Base-by-base conservation (phyloP, 2,329 filamentous ascomycete species). In the Phaeosphaeriaceae sp. region DNA sequence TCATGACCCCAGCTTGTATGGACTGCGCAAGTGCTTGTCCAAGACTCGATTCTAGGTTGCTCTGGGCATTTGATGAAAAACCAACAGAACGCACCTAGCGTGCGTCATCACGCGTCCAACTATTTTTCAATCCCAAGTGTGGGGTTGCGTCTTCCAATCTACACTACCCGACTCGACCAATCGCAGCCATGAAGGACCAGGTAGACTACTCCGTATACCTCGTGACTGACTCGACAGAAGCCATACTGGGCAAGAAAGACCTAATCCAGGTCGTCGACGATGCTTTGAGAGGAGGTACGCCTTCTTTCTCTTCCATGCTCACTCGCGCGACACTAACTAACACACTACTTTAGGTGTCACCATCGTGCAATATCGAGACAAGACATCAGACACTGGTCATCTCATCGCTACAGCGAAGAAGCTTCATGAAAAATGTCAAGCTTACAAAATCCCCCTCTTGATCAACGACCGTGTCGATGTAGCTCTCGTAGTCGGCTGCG, bases 401-500 rank as follows among this genome's bases (percentile, higher is more conserved):
- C 85, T 95, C 61, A 86, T 97, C 49, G 80, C 84, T n/a, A 91
- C 85, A 44, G 94, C 90, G 17, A 85, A 84, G 68, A 84, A 82
- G 65, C 84, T 98, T 52, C 93, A 97, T 75, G 77, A 81, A 40
- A 81, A 95, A 62, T 94, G 93, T 21, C 82, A 82, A 64, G 82
- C 82, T 49, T 84, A 91, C 72, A 83, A 83, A 17, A 87, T 97
- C 2, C 94, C 94, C 28, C 85, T 98, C 57, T 82, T 98, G 55
- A 93, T 98, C 81, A 98, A 98, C 75, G 95, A 98, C 76, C 88
- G 94, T 13, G 86, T 97, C 6, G 94, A 97, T 75, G 92, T 98
- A 24, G 94, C 93, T 9, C 84, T 93, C 19, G 93, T 93, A 15
- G 86, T 94, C 46, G 91, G 89, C 13, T 95, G 92, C 57, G 94